Evolutionary conservation across 2,329 filamentous ascomycete species (phyloP).

Genomic region (Penicillium concentricum): DNA sequence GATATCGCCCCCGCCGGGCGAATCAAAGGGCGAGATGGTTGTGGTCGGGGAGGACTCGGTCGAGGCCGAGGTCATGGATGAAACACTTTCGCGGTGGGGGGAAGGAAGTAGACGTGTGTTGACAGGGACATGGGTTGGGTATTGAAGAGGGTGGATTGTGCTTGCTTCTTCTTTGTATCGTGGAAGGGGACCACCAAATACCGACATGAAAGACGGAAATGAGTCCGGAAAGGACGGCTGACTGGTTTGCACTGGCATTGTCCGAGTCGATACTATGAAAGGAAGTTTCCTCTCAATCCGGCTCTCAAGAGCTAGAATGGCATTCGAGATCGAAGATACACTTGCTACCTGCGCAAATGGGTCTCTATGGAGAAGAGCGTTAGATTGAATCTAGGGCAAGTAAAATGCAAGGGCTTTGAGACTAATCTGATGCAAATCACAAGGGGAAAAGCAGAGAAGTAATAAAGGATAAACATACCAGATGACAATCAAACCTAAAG

Average conservation of each 20-base stretch:
- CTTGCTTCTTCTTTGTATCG: slow-evolving; percentile 31
- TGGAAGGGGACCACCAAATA: slow-evolving; percentile 47
- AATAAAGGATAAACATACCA: not conserved
- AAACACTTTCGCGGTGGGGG: slow-evolving; percentile 45
- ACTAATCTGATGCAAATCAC: slow-evolving; percentile 24
- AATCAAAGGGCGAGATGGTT: slow-evolving; percentile 88
- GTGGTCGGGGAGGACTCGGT: slow-evolving; percentile 94
- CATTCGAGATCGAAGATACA: slow-evolving; percentile 29
- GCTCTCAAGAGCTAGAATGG: slow-evolving; percentile 22
- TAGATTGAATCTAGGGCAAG: slow-evolving; percentile 14
- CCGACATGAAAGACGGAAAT: slow-evolving; percentile 55
- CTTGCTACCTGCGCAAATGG: slow-evolving; percentile 45
- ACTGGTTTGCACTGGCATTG: slow-evolving; percentile 43
- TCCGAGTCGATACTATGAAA: slow-evolving; percentile 25
- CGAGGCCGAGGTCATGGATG: slow-evolving; percentile 65
- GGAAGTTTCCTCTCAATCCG: slow-evolving; percentile 18
- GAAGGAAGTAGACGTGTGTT: slow-evolving; percentile 31
- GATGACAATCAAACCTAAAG: no score
- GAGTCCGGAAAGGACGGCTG: slow-evolving; percentile 43
- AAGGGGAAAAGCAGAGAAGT: not conserved
- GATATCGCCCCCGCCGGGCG: slow-evolving; percentile 82
- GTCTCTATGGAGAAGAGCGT: slow-evolving; percentile 10
- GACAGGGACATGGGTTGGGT: slow-evolving; percentile 30
- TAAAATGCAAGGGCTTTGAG: slow-evolving; percentile 28
- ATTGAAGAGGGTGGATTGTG: slow-evolving; percentile 26